A percentile compares a stretch with the other conserved stretches of the same genome.
Conservation (phyloP, 1,139 yeast species). For the Martiniozyma asiatica region DNA sequence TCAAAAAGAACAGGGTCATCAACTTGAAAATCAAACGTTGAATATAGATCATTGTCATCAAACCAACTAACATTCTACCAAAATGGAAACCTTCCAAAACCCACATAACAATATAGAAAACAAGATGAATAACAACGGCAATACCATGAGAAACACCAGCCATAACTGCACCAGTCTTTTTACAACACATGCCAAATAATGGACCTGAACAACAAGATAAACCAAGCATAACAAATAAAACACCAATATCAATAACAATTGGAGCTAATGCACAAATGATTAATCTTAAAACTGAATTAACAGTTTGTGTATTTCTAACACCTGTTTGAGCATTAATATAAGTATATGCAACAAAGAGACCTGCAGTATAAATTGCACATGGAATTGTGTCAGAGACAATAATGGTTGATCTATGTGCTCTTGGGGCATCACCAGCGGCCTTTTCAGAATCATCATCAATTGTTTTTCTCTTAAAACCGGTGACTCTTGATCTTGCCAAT, state of each 20-base stretch:
- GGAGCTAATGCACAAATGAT: conserved; percentile 88
- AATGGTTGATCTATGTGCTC: conserved; percentile 86
- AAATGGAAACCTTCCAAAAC: conserved; percentile 88
- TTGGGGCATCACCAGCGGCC: conserved; percentile 85
- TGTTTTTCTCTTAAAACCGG: conserved; percentile 94
- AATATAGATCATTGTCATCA: conserved; percentile 71
- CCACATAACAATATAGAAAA: conserved; percentile 94
- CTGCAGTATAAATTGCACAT: conserved; percentile 77
- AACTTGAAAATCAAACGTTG: conserved; percentile 85
- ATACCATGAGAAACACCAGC: conserved; percentile 96
- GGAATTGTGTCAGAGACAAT: conserved; percentile 82
- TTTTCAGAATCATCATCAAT: conserved; percentile 85
- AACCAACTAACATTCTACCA: conserved; percentile 77
- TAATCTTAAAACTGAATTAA: conserved; percentile 76
- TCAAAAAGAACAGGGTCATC: conserved; percentile 65
- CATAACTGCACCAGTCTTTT: conserved; percentile 93
- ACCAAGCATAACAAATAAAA: conserved; percentile 57
- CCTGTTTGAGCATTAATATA: conserved; percentile 97
- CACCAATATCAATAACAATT: conserved; percentile 81
- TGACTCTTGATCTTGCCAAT: conserved; percentile 88
- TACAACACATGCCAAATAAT: conserved; percentile 85
- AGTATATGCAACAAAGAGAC: conserved; percentile 82
- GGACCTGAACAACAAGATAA: conserved; percentile 98
- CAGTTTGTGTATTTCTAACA: conserved; percentile 49
- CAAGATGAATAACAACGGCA: conserved; percentile 74